Evolutionary conservation across 345 rosid genomes (phyloP), one percentile per base, ranked within the genome.

Genomic region (Nephelium lappaceum): DNA sequence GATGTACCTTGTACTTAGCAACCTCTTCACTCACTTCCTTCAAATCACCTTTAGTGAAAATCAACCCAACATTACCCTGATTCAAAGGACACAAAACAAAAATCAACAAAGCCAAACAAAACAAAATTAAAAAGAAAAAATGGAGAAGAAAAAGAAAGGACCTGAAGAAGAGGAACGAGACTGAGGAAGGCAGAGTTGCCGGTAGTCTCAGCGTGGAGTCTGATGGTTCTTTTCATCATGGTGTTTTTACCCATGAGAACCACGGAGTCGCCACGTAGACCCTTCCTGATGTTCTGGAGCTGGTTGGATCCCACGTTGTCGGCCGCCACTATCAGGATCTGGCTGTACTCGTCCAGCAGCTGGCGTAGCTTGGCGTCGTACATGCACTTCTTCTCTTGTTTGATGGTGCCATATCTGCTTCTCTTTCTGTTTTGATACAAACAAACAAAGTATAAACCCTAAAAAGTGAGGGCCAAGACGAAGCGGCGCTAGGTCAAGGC

Each of bases 21-120:
- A 95, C 97, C 84, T 94, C 99, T 71, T 93, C 99, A 1, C 97
- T 90, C 74, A 94, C 98, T 91, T 95, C 99, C 87, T 95, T 95
- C 81, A 95, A 87, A 77, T 95, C 99, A 82, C 99, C 99, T 80
- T 94, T 94, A 2, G 98, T 95, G 86, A 95, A 95, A 78, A 95
- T 93, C 88, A 95, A 84, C 5, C 99, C 99, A 43, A 95, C 97
- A 62, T 95, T 95, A 2, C 99, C 99, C 99, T 60, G 14, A 60
- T 60, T 23, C 24, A 60, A 23, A 60, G 21, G 10, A 1, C 57
- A 51, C 3, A 8, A 8, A 60, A 21, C 1, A 15, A 53, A 60
- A 1, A 7, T 18, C 2, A 58, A 21, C 1, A 23, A 45, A 45
- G 9, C 47, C 9, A 11, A 60, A 60, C 11, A 21, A 60, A 19